phyloP scores from a whole-genome alignment of 495 filamentous ascomycete genomes.

The Hypoxylon perforatum region DNA sequence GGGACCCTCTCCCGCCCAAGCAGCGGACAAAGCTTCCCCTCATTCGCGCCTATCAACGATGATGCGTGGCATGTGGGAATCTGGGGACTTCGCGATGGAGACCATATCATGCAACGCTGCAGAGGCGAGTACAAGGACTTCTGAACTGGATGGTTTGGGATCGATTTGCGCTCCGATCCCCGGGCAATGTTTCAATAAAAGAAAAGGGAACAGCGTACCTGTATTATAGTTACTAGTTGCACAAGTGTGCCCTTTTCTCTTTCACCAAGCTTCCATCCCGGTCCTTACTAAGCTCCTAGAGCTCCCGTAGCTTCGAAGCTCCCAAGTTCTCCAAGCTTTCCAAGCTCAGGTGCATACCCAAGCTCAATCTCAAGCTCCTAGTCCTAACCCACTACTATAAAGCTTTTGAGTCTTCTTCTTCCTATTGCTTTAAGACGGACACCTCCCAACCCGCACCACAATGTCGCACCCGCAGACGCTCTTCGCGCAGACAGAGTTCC shows the following conservation, averaged over 20 bases:
- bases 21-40: slow-evolving; percentile 22
- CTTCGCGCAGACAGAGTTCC: slow-evolving; percentile 47
- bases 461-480: slow-evolving; percentile 47
- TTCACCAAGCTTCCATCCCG: background rate
- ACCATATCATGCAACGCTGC: background rate
- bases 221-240: no score
- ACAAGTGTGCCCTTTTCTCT: background rate
- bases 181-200: background rate
- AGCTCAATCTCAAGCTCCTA: no score
- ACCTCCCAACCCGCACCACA: slow-evolving; percentile 2
- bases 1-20: background rate
- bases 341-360: background rate
- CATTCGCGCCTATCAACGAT: slow-evolving; percentile 15
- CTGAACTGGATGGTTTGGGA: background rate
- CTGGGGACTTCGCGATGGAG: slow-evolving; percentile 24
- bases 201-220: background rate
- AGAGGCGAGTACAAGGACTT: background rate
- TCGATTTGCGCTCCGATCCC: background rate
- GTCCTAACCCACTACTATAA: no score
- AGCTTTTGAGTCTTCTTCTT: no score
- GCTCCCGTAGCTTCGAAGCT: background rate
- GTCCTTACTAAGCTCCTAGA: background rate
- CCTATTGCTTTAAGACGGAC: no score
- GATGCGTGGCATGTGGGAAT: background rate
- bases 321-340: background rate